Evolutionary conservation across 2,329 filamentous ascomycete species (phyloP), one percentile per base, ranked within the genome.

Genomic region (Apiospora saccharicola): DNA sequence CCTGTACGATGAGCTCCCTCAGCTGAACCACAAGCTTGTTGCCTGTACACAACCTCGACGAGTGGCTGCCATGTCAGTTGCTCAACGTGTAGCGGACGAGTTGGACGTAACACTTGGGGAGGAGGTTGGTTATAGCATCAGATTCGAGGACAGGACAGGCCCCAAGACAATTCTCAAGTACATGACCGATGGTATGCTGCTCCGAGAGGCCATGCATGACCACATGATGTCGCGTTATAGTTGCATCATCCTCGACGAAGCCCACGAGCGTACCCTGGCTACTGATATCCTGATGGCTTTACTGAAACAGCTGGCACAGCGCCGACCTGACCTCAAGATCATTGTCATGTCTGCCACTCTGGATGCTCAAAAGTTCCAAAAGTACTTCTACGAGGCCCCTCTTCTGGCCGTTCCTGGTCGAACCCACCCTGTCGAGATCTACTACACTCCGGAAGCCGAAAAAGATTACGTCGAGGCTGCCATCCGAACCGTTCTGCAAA

Each of bases 181-280:
- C 87, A 99, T 99, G 96, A 99, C 97, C 64, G 96, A 99, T 80
- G 97, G 97, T 90, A 98, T 99, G 93, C 91, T 99, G 79, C 88
- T 98, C 79, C 89, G 96, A 79, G 96, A 99, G 84, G 95, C 96
- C 72, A 97, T 99, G 92, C 92, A 98, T 83, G 96, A 99, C 82
- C 94, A 95, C 80, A 90, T 97, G 77, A 90, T 99, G 84, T 92
- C 90, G 69, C 93, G 95, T 71, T 99, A 99, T 85, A 96, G 94
- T 86, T 97, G 94, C 79, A 98, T 99, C 81, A 98, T 99, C 83
- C 92, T 99, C 74, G 96, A 99, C 82, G 96, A 99, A 83, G 96
- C 97, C 71, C 96, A 99, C 90, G 96, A 99, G 84, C 91, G 97
- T 82, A 99, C 96, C 0, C 91, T 99, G 74, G 94, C 96, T 30